Percentiles rank a stretch among this genome's conserved stretches.
Evolutionary conservation across 2,329 filamentous ascomycete species (phyloP).

Genomic region (Ophiostoma novo-ulmi): DNA sequence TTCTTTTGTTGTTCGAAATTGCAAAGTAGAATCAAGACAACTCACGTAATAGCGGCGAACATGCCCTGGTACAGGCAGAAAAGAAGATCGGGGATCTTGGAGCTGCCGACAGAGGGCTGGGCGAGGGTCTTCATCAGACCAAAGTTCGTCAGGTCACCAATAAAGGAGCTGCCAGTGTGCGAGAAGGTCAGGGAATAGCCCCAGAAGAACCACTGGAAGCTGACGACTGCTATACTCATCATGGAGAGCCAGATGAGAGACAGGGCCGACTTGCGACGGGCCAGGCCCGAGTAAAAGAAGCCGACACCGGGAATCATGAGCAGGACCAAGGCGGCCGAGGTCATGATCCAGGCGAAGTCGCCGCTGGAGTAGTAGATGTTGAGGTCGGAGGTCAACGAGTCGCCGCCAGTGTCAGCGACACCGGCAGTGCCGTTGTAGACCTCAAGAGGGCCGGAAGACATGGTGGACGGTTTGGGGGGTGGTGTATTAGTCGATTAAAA

Average conservation of each 20-base stretch:
- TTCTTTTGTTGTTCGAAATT: background rate
- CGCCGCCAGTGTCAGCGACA: slow-evolving; percentile 45
- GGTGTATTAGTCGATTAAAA: background rate
- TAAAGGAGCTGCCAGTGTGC: slow-evolving; percentile 69
- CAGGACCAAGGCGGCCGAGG: slow-evolving; percentile 73
- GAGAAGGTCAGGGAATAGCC: slow-evolving; percentile 84
- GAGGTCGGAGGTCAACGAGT: slow-evolving; percentile 60
- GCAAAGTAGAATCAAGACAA: slow-evolving; percentile 25
- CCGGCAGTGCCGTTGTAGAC: slow-evolving; percentile 49
- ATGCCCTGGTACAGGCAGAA: slow-evolving; percentile 85
- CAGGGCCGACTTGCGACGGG: slow-evolving; percentile 81
- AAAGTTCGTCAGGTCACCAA: slow-evolving; percentile 76
- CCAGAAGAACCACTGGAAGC: slow-evolving; percentile 96
- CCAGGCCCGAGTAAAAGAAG: slow-evolving; percentile 90
- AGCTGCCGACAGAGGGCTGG: slow-evolving; percentile 67
- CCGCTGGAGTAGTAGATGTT: slow-evolving; percentile 79
- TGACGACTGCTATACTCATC: slow-evolving; percentile 72
- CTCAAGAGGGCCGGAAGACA: slow-evolving; percentile 29
- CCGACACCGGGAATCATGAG: slow-evolving; percentile 92
- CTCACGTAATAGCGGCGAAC: slow-evolving; percentile 84
- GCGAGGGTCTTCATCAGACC: slow-evolving; percentile 73
- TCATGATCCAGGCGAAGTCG: slow-evolving; percentile 79
- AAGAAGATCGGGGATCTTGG: slow-evolving; percentile 70
- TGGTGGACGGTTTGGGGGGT: slow-evolving; percentile 18
- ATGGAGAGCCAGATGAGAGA: slow-evolving; percentile 81